Evolutionary conservation across 2,329 filamentous ascomycete genomes (phyloP).

Genomic region (Orbilia blumenaviensis): DNA sequence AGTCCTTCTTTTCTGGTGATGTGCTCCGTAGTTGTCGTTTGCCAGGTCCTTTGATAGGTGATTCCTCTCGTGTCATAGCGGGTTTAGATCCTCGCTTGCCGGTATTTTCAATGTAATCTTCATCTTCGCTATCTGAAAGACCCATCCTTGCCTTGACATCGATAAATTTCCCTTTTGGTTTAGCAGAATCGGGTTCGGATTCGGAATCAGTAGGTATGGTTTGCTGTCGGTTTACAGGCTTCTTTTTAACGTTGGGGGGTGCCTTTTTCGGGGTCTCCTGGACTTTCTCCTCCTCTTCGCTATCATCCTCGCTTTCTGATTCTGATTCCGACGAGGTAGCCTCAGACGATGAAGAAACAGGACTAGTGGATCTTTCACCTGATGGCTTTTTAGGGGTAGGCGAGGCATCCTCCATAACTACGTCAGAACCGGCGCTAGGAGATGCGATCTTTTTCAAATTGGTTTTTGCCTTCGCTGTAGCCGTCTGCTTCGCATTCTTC

Average conservation of each 20-base stretch:
- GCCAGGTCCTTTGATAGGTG: slow-evolving; percentile 31
- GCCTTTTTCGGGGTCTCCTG: slow-evolving; percentile 53
- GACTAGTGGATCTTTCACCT: not conserved
- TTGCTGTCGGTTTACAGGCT: slow-evolving; percentile 11
- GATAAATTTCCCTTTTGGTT: not conserved
- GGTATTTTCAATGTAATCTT: not conserved
- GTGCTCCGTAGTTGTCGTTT: slow-evolving; percentile 39
- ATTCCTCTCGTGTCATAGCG: slow-evolving; percentile 33
- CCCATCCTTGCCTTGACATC: slow-evolving; percentile 15
- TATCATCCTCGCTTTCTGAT: slow-evolving; percentile 41
- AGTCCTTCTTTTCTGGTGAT: slow-evolving; percentile 32
- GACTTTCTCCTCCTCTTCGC: slow-evolving; percentile 53
- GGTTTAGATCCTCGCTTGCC: not conserved
- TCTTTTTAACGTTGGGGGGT: slow-evolving; percentile 53
- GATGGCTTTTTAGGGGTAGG: slow-evolving; percentile 4
- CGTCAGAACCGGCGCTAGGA: slow-evolving; percentile 15
- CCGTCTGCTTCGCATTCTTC: too few species aligned
- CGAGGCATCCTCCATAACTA: slow-evolving; percentile 41
- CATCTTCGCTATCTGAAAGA: slow-evolving; percentile 37
- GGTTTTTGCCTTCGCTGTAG: not conserved
- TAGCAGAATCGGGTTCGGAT: slow-evolving; percentile 10
- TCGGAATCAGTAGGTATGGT: slow-evolving; percentile 7
- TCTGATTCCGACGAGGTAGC: slow-evolving; percentile 36
- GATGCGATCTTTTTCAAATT: not conserved
- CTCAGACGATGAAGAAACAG: slow-evolving; percentile 4